Evolutionary conservation across 2,329 filamentous ascomycete genomes (phyloP).

Genomic region (Fusarium nelsonii): DNA sequence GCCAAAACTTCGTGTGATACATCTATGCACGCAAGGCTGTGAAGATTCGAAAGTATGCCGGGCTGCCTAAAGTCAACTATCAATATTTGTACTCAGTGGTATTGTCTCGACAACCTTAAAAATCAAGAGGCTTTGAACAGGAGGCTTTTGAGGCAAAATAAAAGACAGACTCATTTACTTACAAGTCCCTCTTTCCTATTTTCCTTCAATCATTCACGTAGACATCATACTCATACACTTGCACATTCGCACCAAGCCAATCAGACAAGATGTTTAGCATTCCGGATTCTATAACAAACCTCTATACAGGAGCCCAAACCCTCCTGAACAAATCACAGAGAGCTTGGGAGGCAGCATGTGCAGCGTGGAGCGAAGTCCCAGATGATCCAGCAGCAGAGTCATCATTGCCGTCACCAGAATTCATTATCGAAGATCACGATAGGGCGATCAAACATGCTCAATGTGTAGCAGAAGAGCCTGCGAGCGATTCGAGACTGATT

Average conservation of each 20-base stretch:
- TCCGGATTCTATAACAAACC: neutral
- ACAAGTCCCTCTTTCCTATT: neutral
- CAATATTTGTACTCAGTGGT: neutral
- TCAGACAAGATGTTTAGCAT: neutral
- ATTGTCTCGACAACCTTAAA: neutral
- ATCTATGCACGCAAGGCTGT: neutral
- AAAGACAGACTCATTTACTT: neutral
- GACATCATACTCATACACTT: neutral
- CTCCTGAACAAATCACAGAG: neutral
- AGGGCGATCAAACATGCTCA: neutral
- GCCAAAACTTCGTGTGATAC: neutral
- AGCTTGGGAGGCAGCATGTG: conserved; percentile 2
- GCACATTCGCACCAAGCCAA: neutral
- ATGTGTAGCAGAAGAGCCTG: neutral
- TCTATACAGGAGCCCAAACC: neutral
- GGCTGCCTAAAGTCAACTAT: neutral
- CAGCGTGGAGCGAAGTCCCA: conserved; percentile 12
- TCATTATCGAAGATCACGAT: neutral
- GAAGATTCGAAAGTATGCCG: neutral
- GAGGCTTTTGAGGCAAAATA: no score
- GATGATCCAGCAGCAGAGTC: neutral
- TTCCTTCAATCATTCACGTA: neutral
- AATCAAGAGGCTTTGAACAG: neutral
- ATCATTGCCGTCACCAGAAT: neutral
- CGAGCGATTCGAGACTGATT: neutral